Conservation (phyloP, 1,284 basidiomycete genomes). For the Sphaerobolus stellatus region DNA sequence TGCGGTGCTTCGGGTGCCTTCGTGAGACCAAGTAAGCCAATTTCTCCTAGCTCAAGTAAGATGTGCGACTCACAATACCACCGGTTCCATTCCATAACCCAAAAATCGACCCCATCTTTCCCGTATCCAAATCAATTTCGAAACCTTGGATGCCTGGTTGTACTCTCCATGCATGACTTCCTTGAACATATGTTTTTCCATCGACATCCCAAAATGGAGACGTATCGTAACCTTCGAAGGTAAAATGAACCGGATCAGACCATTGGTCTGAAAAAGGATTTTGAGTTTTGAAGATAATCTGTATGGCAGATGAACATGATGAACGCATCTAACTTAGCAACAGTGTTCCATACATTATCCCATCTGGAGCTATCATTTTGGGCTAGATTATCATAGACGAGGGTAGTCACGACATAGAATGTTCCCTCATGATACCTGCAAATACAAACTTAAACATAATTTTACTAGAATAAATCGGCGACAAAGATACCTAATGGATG, state of each 20-base stretch:
- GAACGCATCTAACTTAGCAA: neutral
- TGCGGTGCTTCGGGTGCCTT: conserved; percentile 44
- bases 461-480: neutral
- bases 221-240: conserved; percentile 41
- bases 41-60: neutral
- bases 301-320: neutral
- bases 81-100: conserved; percentile 41
- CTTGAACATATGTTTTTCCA: conserved; percentile 41
- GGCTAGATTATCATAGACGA: conserved; percentile 30
- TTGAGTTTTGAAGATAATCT: conserved; percentile 41
- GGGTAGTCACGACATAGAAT: conserved; percentile 35
- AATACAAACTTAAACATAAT: too few species aligned
- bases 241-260: conserved; percentile 46
- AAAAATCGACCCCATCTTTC: conserved; percentile 35
- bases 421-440: conserved; percentile 16
- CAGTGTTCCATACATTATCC: conserved; percentile 29
- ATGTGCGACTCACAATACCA: conserved; percentile 24
- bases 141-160: conserved; percentile 40
- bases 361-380: conserved; percentile 29
- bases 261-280: conserved; percentile 39
- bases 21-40: conserved; percentile 17
- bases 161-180: conserved; percentile 34
- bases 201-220: conserved; percentile 43
- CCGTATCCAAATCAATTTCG: conserved; percentile 41
- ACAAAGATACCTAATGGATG: conserved; percentile 16